Conservation (phyloP, 129 eudicot species). For the Flaveria brownii region DNA sequence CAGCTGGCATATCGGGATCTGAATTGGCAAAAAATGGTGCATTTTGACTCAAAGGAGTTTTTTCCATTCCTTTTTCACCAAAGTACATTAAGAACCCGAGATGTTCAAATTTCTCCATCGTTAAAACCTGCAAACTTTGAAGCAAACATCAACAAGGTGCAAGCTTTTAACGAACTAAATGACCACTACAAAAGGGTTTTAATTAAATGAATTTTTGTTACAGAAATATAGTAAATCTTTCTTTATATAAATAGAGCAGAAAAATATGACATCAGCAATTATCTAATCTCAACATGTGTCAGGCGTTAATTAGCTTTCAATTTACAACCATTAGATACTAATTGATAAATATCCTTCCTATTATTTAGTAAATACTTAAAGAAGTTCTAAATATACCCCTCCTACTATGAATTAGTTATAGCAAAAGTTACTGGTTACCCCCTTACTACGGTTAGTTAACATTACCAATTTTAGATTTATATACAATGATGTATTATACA, state of each 20-base stretch:
- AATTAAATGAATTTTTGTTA: background rate
- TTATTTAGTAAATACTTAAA: background rate
- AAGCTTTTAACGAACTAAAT: constrained; percentile 18
- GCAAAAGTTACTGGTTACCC: background rate
- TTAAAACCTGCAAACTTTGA: constrained; percentile 64
- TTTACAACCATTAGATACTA: background rate
- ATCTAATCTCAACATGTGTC: background rate
- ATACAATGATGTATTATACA: background rate
- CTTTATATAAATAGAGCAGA: background rate
- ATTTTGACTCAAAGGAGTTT: constrained; percentile 74
- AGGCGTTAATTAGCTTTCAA: background rate
- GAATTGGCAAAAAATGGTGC: constrained; percentile 96
- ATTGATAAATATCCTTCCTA: background rate
- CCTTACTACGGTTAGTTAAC: background rate
- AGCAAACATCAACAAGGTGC: constrained; percentile 29
- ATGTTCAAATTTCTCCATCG: constrained; percentile 89
- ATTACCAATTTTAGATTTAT: background rate
- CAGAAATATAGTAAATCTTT: background rate
- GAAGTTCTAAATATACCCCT: background rate
- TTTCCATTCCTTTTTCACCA: constrained; percentile 84
- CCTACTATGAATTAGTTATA: background rate
- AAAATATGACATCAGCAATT: constrained; percentile 8
- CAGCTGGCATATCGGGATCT: constrained; percentile 99
- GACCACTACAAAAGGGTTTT: background rate
- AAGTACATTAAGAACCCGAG: constrained; percentile 75